Evolutionary conservation across 371 early-diverging fungal genomes (phyloP).

Genomic region (Amoeboaphelidium occidentale): DNA sequence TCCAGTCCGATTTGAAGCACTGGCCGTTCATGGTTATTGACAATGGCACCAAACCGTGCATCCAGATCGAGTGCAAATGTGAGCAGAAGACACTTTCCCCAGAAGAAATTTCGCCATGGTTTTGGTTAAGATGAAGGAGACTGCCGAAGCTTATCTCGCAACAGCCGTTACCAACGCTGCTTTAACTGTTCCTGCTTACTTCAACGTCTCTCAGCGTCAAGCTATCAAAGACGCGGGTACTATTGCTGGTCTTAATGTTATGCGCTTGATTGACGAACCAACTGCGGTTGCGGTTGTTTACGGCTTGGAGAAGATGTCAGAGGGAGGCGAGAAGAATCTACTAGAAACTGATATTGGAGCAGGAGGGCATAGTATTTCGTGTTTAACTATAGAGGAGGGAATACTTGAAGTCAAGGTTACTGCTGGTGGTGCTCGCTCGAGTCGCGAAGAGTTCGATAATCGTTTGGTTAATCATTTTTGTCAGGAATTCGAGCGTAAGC

Average conservation of each 20-base stretch:
- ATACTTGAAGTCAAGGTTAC: slow-evolving; percentile 12
- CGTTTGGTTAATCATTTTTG: slow-evolving; percentile 10
- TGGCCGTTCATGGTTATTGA: slow-evolving; percentile 69
- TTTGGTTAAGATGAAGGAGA: slow-evolving; percentile 82
- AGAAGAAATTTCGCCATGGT: slow-evolving; percentile 90
- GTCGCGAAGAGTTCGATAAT: slow-evolving; percentile 20
- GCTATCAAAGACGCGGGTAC: slow-evolving; percentile 14
- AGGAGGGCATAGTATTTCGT: slow-evolving; percentile 19
- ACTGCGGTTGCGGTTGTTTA: slow-evolving; percentile 20
- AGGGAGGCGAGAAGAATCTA: slow-evolving; percentile 11
- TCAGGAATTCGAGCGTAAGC: slow-evolving; percentile 2
- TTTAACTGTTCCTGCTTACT: slow-evolving; percentile 21
- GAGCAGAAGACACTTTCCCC: slow-evolving; percentile 79
- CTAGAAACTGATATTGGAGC: slow-evolving; percentile 22
- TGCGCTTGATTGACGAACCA: slow-evolving; percentile 15
- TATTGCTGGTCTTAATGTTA: slow-evolving; percentile 13
- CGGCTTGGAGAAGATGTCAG: slow-evolving; percentile 19
- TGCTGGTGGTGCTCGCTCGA: slow-evolving; percentile 19
- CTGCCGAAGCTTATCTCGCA: slow-evolving; percentile 10
- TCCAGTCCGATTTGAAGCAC: slow-evolving; percentile 80
- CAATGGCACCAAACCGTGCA: slow-evolving; percentile 53
- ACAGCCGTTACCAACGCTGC: slow-evolving; percentile 7
- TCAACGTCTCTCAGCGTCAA: slow-evolving; percentile 14
- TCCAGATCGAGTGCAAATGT: slow-evolving; percentile 64
- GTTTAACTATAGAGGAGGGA: slow-evolving; percentile 13